Base-by-base conservation (phyloP, 2,329 filamentous ascomycete genomes). In the Aspergillus eucalypticola region DNA sequence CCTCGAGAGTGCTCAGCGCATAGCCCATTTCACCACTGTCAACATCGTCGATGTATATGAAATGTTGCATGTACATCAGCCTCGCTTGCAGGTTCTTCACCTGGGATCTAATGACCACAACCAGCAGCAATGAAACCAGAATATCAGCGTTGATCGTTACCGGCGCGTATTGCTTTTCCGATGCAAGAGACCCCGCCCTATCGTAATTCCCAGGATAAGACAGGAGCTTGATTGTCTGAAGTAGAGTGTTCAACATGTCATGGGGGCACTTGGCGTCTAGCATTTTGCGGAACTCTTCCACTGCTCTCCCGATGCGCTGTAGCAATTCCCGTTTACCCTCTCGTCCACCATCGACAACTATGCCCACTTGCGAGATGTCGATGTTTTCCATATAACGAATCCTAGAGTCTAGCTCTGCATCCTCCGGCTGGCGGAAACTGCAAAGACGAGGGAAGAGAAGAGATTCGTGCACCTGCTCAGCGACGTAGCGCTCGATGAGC, bases 21-120 rank as follows among this genome's bases (percentile, higher is more conserved):
- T 99, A 99, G 8, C 95, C 95, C 82, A 96, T 89, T 77, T 99
- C 95, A 52, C 95, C 95, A 62, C 88, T 96, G 66, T 99, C 95
- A 8, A 99, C 92, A 76, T 99, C 95, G 68, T 98, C 95, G 54
- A 96, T 93, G 76, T 96, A 99, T 66, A 97, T 95, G 72, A 97
- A 99, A 70, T 96, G 92, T 46, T 94, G 90, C 83, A 98, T 96
- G 73, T 98, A 99, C n/a, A 90, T 83, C 50, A 99, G 80, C 19
- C 94, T 86, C 3, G 95, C 92, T 69, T 96, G 91, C 8, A 99
- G 81, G 75, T 97, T 89, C 60, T 90, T 88, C 25, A 96, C 88
- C 61, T 95, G 90, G 10, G 94, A 91, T 64, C 94, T 86, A 62
- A 99, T 98, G 10, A 99, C 90, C 15, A 99, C 92, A 63, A 96